These are phyloP conservation scores for Tetracentron sinense DNA, from an alignment of 164 flowering plant genomes.

Conservation along the genomic window DNA sequence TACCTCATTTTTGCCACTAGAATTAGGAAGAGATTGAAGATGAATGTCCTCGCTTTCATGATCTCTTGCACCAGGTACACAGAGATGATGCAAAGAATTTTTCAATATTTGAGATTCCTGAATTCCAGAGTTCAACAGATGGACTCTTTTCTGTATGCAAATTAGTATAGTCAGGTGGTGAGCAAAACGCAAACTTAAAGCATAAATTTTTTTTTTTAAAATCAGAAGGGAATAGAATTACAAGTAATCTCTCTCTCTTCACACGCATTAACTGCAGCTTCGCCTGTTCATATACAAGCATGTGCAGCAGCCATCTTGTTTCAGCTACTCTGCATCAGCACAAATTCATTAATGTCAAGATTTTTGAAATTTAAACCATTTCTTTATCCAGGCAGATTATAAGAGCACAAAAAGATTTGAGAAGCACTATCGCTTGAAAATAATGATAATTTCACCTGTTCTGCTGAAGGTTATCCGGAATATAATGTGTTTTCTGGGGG, in stretches of 20 bases:
- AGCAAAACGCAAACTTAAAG: neutral
- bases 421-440: no score
- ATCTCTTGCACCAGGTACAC: conserved; percentile 15
- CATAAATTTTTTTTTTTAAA: no score
- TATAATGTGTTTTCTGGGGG: conserved; percentile 34
- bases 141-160: conserved; percentile 44
- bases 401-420: neutral
- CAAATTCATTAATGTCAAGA: no score
- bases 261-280: conserved; percentile 43
- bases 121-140: conserved; percentile 38
- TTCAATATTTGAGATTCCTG: conserved; percentile 42
- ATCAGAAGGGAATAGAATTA: conserved; percentile 20
- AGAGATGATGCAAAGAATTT: conserved; percentile 13
- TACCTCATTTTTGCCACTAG: conserved; percentile 31
- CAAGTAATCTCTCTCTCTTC: conserved; percentile 49
- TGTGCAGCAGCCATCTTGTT: conserved; percentile 38
- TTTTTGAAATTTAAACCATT: neutral
- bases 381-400: neutral
- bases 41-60: conserved; percentile 16
- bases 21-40: conserved; percentile 15
- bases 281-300: conserved; percentile 43
- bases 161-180: conserved; percentile 6
- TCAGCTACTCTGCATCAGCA: conserved; percentile 49
- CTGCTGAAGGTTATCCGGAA: conserved; percentile 15
- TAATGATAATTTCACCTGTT: no score